Evolutionary conservation across 2,329 filamentous ascomycete genomes (phyloP), one percentile per base, ranked within the genome.

Genomic region (Pseudogymnoascus sp.): DNA sequence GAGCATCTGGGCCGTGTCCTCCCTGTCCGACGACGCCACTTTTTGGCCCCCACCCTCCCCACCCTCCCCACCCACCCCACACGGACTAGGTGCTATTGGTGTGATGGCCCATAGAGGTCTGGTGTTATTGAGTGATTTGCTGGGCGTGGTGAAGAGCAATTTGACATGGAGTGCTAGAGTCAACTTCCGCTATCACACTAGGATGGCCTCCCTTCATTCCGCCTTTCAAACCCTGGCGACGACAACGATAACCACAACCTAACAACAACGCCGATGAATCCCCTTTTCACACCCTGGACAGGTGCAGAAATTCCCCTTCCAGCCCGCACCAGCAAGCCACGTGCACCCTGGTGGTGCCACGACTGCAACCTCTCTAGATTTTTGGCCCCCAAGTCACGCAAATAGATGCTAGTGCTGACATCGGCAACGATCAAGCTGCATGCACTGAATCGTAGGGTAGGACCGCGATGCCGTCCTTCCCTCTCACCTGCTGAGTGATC

Each of bases 371-470:
- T 34, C 28, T 6, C n/a, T 18, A 5, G 14, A 34, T 56, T 56
- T 56, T 56, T 56, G 46, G 46, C n/a, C 46, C 46, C 46, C 25
- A 56, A 56, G 25, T 34, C 46, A 56, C 21, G 46, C n/a, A 56
- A 56, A 56, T 56, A 34, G 25, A 56, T 56, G 28, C 28, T 56
- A 56, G 50, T 56, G 50, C 50, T 56, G 46, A 56, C 46, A n/a
- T 7, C 25, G 46, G 21, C 46, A 56, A 34, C 46, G 5, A 8
- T 56, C n/a, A 34, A 56, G 25, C n/a, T 56, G 46, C 46, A 56
- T 4, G 46, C 25, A 18, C 25, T 18, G n/a, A 53, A 25, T 5
- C 28, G 28, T 31, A 10, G 28, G 5, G 25, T 10, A 16, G 46
- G 46, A 31, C 46, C 1, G 14, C 5, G 10, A n/a, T 18, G 10